Percentiles rank a stretch among this genome's conserved stretches.
These are phyloP conservation scores for Trametes hirsuta DNA, from an alignment of 1,284 basidiomycete species.

Conservation along the genomic window DNA sequence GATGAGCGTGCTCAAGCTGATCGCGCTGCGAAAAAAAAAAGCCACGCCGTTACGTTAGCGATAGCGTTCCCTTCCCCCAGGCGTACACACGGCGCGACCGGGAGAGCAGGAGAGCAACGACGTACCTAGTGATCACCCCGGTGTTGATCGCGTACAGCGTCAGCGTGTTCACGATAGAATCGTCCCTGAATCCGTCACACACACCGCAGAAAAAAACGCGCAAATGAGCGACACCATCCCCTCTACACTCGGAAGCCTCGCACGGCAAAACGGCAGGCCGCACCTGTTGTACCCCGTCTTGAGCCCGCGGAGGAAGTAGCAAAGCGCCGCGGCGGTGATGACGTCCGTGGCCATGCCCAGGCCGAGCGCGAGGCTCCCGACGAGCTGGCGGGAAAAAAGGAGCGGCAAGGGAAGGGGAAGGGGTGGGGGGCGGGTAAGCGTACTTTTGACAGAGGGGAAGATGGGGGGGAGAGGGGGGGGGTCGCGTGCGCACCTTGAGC, in stretches of 20 bases:
- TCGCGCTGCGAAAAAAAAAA: conserved; percentile 43
- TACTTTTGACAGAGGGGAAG: too few species aligned
- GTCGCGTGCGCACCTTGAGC: conserved; percentile 13
- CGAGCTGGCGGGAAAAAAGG: conserved; percentile 31
- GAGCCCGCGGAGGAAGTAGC: conserved; percentile 54
- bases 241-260: not conserved
- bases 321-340: conserved; percentile 51
- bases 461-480: too few species aligned
- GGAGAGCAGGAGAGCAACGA: not conserved
- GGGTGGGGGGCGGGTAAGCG: too few species aligned
- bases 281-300: conserved; percentile 49
- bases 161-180: conserved; percentile 59
- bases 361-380: conserved; percentile 48
- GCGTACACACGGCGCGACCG: not conserved
- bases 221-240: not conserved
- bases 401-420: not conserved
- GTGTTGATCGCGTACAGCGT: conserved; percentile 62
- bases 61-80: not conserved
- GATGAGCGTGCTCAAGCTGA: conserved; percentile 59
- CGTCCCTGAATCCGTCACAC: conserved; percentile 43
- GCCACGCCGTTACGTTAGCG: not conserved
- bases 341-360: conserved; percentile 52
- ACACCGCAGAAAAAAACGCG: too few species aligned
- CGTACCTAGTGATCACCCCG: conserved; percentile 62
- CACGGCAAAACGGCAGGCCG: conserved; percentile 19